Conservation (phyloP, 78 protist species). For the Dictyostelium discoideum region DNA sequence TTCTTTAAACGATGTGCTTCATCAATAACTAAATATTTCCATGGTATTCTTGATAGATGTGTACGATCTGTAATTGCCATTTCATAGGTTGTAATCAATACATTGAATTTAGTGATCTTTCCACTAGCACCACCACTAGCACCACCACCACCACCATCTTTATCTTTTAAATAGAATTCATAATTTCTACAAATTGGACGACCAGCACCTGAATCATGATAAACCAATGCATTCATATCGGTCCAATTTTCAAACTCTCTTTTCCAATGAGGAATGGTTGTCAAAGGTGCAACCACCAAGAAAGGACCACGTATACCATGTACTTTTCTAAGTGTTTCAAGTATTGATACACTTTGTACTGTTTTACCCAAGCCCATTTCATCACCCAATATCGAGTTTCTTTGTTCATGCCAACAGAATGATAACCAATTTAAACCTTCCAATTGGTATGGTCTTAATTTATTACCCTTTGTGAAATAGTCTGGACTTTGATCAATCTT, state of each 20-base stretch:
- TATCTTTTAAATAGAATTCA: constrained; percentile 67
- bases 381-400: constrained; percentile 90
- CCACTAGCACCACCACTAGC: no score
- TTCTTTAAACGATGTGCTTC: constrained; percentile 95
- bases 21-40: constrained; percentile 91
- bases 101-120: constrained; percentile 80
- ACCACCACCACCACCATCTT: not conserved
- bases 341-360: constrained; percentile 76
- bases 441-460: constrained; percentile 56
- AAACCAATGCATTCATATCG: constrained; percentile 38
- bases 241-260: constrained; percentile 91
- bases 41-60: constrained; percentile 64
- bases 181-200: constrained; percentile 79
- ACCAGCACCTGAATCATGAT: constrained; percentile 84
- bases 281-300: constrained; percentile 93
- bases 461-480: constrained; percentile 8
- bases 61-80: constrained; percentile 82
- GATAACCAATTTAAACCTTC: constrained; percentile 94
- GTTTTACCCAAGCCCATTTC: constrained; percentile 96
- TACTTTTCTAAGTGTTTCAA: constrained; percentile 44
- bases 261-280: constrained; percentile 94
- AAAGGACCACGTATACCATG: constrained; percentile 94
- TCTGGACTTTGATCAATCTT: constrained; percentile 38
- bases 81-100: constrained; percentile 95
- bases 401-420: constrained; percentile 47